These are phyloP conservation scores for Cryptosporidium andersoni DNA, from an alignment of 169 alveolate genomes.

Conservation along the genomic window DNA sequence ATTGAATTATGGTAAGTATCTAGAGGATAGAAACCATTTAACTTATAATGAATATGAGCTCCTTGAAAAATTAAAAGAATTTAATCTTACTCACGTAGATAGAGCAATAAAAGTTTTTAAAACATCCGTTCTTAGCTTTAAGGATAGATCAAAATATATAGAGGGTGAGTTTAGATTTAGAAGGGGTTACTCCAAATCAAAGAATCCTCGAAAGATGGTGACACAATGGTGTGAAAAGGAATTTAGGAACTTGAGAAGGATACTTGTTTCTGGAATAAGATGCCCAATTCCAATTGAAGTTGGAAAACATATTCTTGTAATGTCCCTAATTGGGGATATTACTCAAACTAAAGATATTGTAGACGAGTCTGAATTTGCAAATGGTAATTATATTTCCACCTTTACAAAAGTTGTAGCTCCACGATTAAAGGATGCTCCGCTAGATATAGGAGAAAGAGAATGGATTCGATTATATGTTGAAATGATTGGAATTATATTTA, in stretches of 20 bases:
- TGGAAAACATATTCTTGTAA: slow-evolving; percentile 94
- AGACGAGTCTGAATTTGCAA: background rate
- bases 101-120: slow-evolving; percentile 97
- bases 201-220: slow-evolving; percentile 99
- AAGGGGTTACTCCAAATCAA: slow-evolving; percentile 89
- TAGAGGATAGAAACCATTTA: slow-evolving; percentile 69
- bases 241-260: slow-evolving; percentile 93
- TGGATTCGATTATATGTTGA: slow-evolving; percentile 84
- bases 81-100: slow-evolving; percentile 76
- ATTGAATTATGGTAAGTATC: slow-evolving; percentile 22
- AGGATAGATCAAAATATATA: slow-evolving; percentile 97
- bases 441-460: slow-evolving; percentile 72
- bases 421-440: slow-evolving; percentile 88
- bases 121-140: slow-evolving; percentile 97
- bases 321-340: slow-evolving; percentile 82
- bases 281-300: slow-evolving; percentile 94
- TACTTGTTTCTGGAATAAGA: slow-evolving; percentile 87
- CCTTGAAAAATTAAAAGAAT: slow-evolving; percentile 52
- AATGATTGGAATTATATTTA: slow-evolving; percentile 88
- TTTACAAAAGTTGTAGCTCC: slow-evolving; percentile 84
- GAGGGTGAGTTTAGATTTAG: slow-evolving; percentile 98
- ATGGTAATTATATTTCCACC: background rate
- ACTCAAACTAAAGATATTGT: background rate
- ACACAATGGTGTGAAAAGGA: slow-evolving; percentile 99
- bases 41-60: slow-evolving; percentile 71